Evolutionary conservation across 2,329 filamentous ascomycete species (phyloP), one percentile per base, ranked within the genome.

Genomic region (Hymenoscyphus albidus): DNA sequence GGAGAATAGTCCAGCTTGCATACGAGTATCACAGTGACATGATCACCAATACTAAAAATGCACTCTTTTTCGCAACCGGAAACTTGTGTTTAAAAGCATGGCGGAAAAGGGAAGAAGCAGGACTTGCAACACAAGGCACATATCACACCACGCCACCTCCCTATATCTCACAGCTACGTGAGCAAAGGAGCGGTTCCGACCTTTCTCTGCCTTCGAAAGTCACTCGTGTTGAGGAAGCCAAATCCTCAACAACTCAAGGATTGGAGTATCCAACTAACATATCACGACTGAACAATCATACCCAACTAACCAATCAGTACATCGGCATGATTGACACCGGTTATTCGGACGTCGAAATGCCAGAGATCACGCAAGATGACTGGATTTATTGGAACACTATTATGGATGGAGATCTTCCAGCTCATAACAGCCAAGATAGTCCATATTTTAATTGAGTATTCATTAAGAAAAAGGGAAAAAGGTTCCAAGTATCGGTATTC

Each of bases 351-450:
- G 44, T 51, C 12, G 67, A 61, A 13, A 69, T 70, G 63, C 64
- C 70, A 6, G 72, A 72, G 40, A 69, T 71, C 2, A 70, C 66
- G 2, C 67, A 69, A 0, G 63, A 71, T 31, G 72, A 75, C 39
- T 75, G 73, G 73, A 70, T 71, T 38, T 74, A 75, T 57, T 75
- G 72, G 72, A 70, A 74, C 44, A 69, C 69, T 2, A 62, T 75
- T 42, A 69, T 74, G 65, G 70, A 74, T 65, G 72, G 70, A 4
- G 72, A 73, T 60, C 61, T 71, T 27, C 69, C 71, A 0, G 64
- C 68, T 48, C 70, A 66, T 38, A 64, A 57, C 12, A 65, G 64
- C 13, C 61, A 61, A 42, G 51, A 40, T 4, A 54, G 38, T 58
- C 51, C 38, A 4, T 56, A 38, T 32, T 42, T 40, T 31, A 62